Conservation (phyloP, 257 asterid species). For the Vinca minor region DNA sequence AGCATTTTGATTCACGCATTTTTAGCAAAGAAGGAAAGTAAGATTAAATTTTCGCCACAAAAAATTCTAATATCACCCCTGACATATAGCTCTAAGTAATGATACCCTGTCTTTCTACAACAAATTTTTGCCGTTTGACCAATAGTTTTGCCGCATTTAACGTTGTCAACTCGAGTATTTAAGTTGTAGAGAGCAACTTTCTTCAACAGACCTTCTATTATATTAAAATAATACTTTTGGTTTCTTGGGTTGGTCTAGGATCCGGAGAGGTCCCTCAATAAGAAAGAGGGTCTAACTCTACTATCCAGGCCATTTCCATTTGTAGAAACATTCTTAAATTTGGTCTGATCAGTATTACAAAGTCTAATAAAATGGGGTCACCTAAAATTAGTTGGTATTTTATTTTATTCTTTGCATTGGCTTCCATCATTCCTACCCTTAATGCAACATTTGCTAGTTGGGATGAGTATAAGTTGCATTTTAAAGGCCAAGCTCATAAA, state of each 20-base stretch:
- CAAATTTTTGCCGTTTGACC: neutral
- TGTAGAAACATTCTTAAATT: neutral
- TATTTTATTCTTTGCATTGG: slow-evolving; percentile 9
- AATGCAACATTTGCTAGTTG: neutral
- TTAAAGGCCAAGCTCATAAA: neutral
- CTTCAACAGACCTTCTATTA: too few relatives aligned
- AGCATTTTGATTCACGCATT: neutral
- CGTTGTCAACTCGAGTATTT: neutral
- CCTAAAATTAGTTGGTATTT: slow-evolving; percentile 3
- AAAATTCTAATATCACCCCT: neutral
- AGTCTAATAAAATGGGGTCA: slow-evolving; percentile 10
- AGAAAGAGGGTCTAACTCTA: neutral
- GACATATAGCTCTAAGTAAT: neutral
- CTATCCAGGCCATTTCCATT: neutral
- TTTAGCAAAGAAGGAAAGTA: neutral
- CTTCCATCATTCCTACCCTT: slow-evolving; percentile 8
- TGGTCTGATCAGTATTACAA: neutral
- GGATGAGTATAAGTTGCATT: neutral
- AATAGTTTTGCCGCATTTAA: neutral
- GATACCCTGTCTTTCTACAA: neutral
- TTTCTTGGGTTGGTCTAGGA: slow-evolving; percentile 9
- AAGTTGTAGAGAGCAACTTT: neutral
- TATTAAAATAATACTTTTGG: neutral
- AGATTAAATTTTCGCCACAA: neutral
- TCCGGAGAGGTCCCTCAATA: slow-evolving; percentile 10